phyloP scores from a whole-genome alignment of 345 rosid genomes.

The Bruguiera parviflora region DNA sequence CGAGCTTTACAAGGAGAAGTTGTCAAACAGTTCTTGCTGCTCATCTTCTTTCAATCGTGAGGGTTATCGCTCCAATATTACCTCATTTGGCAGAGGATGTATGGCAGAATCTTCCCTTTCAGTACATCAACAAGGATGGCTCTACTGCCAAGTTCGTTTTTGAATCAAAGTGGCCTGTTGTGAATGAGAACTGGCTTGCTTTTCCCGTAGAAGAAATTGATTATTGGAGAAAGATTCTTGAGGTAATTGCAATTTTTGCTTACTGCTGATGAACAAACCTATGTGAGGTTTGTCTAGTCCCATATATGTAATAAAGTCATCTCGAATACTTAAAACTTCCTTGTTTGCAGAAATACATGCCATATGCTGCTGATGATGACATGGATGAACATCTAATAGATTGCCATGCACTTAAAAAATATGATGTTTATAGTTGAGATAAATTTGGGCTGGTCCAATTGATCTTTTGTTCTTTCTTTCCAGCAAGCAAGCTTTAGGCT shows the following conservation, averaged over 20 bases:
- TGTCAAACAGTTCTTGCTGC: constrained; percentile 94
- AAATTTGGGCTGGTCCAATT: no score
- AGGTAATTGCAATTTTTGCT: constrained; percentile 42
- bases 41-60: constrained; percentile 73
- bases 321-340: neutral
- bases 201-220: constrained; percentile 62
- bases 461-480: neutral
- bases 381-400: no score
- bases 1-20: constrained; percentile 80
- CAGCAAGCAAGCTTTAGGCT: neutral
- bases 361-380: no score
- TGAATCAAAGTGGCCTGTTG: constrained; percentile 75
- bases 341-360: neutral
- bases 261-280: neutral
- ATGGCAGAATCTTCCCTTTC: constrained; percentile 95
- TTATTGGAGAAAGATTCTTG: constrained; percentile 78
- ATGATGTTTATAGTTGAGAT: no score
- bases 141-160: constrained; percentile 68
- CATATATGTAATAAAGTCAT: neutral
- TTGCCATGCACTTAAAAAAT: no score
- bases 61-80: constrained; percentile 79
- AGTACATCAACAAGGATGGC: constrained; percentile 49
- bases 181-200: constrained; percentile 58
- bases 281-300: neutral
- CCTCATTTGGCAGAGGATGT: constrained; percentile 97